These are phyloP conservation scores for Xanthoceras sorbifolium DNA, from an alignment of 345 rosid genomes.

Conservation along the genomic window DNA sequence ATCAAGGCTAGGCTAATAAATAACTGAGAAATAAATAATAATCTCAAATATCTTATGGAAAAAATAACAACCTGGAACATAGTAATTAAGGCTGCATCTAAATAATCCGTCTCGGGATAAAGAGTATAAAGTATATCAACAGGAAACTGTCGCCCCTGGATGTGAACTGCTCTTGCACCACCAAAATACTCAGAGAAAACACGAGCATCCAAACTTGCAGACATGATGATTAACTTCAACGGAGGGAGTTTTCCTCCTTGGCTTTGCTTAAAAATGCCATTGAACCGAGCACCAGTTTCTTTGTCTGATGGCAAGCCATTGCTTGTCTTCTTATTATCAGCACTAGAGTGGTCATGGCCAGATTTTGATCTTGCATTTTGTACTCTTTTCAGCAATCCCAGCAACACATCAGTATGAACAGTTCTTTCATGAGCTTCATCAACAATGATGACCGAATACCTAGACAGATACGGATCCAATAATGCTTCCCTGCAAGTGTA, in stretches of 20 bases:
- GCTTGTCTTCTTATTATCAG: conserved; percentile 31
- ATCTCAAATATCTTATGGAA: conserved; percentile 66
- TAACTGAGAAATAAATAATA: conserved; percentile 21
- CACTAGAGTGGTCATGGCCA: conserved; percentile 25
- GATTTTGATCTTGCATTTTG: conserved; percentile 58
- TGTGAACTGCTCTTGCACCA: conserved; percentile 85
- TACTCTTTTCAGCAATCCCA: conserved; percentile 82
- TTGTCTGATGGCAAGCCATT: conserved; percentile 28
- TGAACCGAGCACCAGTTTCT: conserved; percentile 34
- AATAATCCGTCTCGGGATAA: conserved; percentile 69
- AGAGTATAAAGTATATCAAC: conserved; percentile 75
- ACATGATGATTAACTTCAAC: conserved; percentile 84
- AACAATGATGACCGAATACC: conserved; percentile 76
- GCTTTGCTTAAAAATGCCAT: conserved; percentile 43
- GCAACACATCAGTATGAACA: conserved; percentile 85
- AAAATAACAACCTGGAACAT: conserved; percentile 78
- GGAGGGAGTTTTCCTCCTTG: conserved; percentile 55
- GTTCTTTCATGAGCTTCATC: conserved; percentile 99
- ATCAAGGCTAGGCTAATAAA: not conserved
- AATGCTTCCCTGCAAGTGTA: conserved; percentile 68
- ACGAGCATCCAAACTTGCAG: conserved; percentile 97
- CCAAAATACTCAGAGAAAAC: conserved; percentile 79
- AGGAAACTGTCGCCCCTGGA: conserved; percentile 82
- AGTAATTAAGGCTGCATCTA: conserved; percentile 75
- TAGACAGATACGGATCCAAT: conserved; percentile 80